Evolutionary conservation across 192 early-diverging fungal genomes (phyloP), one percentile per base, ranked within the genome.

Genomic region (Entomortierella chlamydospora): DNA sequence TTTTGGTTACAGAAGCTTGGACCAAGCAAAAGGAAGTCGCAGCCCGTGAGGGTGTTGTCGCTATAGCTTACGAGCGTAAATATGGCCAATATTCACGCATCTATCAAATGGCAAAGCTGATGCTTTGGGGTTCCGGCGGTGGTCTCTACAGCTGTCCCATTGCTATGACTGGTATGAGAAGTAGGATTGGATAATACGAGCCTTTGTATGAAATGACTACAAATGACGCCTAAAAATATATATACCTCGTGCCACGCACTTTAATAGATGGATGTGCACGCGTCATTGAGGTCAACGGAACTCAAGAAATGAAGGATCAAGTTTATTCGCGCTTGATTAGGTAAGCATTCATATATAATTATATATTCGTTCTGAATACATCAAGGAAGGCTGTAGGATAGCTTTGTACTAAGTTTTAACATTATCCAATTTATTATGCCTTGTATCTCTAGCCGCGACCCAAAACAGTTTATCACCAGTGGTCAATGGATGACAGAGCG

Each of bases 401-500:
- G 5, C 10, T 37, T 37, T 7, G 34, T 37, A 37, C 34, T 10
- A 61, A 31, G 42, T 28, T 45, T 33, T 22, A 11, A 10, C 45
- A 17, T 47, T 51, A 30, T 23, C 23, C 8, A 23, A 45, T 33
- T 3, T 8, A 22, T 50, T 39, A 15, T n/a, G n/a, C n/a, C n/a
- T n/a, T n/a, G n/a, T n/a, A n/a, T n/a, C n/a, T 56, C 8, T 50
- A 85, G 83, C 50, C 88, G 91, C 1, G 90, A 93, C 54, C 92
- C 92, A 11, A 73, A 65, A 10, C 26, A 51, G 13, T 90, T 91
- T 56, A 87, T 87, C 78, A 92, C 89, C 37, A 86, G 83, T 59
- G 91, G 91, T 9, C 92, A 93, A 70, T 92, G 90, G 91, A 93
- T 92, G 92, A 93, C 91, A 3, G 92, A 93, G 66, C 74, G 90